Conservation (phyloP, 169 alveolate genomes). For the Neospora caninum region DNA sequence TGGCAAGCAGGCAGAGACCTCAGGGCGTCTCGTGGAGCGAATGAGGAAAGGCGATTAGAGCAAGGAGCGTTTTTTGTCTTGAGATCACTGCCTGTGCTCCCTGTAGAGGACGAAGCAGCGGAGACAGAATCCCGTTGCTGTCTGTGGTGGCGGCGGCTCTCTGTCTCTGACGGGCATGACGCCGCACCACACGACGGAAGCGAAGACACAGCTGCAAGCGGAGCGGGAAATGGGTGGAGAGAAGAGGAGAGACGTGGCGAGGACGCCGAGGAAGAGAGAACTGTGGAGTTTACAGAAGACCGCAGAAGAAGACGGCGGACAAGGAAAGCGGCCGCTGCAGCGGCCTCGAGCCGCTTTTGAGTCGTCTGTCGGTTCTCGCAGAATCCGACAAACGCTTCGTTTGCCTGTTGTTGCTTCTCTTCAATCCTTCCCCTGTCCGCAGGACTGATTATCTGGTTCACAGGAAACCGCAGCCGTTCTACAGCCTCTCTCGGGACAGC, state of each 20-base stretch:
- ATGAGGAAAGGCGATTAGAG: too few relatives aligned
- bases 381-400: not conserved
- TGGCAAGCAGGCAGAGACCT: too few relatives aligned
- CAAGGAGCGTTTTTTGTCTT: too few relatives aligned
- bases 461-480: not conserved
- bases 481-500: not conserved
- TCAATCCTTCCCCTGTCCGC: not conserved
- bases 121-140: too few relatives aligned
- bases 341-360: not conserved
- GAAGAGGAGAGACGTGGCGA: not conserved
- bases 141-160: too few relatives aligned
- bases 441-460: not conserved
- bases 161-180: too few relatives aligned
- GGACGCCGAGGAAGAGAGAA: not conserved
- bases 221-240: not conserved
- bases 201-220: not conserved
- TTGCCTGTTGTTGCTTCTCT: not conserved
- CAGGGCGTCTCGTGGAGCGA: too few relatives aligned
- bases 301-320: not conserved
- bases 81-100: too few relatives aligned
- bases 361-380: not conserved
- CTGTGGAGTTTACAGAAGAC: too few relatives aligned
- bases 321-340: constrained; percentile 26
- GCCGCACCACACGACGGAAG: too few relatives aligned
- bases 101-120: too few relatives aligned